Conservation (phyloP, 192 early-diverging fungal species). For the Dispira simplex region DNA sequence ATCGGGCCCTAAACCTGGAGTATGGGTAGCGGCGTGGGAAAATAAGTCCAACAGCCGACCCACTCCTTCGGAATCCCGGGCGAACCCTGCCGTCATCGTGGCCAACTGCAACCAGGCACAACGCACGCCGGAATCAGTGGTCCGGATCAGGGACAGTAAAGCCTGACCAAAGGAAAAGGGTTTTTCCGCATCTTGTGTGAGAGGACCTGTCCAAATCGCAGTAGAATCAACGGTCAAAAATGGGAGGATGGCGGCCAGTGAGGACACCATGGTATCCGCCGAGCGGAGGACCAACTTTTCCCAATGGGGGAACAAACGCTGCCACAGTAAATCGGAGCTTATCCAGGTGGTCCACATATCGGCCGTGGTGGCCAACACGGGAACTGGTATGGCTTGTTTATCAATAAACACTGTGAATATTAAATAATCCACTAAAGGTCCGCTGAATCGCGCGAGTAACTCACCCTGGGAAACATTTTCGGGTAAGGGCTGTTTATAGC, state of each 20-base stretch:
- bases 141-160: not conserved
- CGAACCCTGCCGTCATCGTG: not conserved
- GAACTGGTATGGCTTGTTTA: not conserved
- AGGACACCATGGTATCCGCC: not conserved
- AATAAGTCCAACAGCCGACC: not conserved
- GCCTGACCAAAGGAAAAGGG: not conserved
- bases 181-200: no score
- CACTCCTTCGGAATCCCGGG: not conserved
- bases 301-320: not conserved
- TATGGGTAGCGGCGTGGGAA: not conserved
- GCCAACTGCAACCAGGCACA: not conserved
- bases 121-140: not conserved
- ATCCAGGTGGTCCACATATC: not conserved
- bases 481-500: not conserved
- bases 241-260: conserved; percentile 6
- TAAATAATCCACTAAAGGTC: not conserved
- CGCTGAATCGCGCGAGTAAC: not conserved
- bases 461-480: not conserved
- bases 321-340: not conserved
- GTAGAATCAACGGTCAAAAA: not conserved
- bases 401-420: not conserved
- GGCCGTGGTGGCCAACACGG: not conserved
- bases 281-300: conserved; percentile 12
- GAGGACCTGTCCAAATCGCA: not conserved
- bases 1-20: not conserved